Percentiles rank a stretch among this genome's conserved stretches.
Conservation (phyloP, 2,329 filamentous ascomycete genomes). For the Chaetomiaceae sp. region DNA sequence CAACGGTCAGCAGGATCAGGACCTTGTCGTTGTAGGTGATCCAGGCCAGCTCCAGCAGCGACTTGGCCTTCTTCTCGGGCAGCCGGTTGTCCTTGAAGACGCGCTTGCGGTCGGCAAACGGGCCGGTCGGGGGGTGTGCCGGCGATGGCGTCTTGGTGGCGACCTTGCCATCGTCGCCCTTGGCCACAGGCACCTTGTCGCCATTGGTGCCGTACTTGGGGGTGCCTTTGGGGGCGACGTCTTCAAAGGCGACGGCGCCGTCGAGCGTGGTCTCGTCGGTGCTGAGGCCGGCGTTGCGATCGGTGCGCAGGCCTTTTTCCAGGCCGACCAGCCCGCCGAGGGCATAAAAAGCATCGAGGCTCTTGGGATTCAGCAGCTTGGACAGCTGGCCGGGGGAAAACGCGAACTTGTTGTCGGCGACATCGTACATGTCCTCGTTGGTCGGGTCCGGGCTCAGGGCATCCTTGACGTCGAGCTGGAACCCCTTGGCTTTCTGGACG, state of each 20-base stretch:
- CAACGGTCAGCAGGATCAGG: conserved; percentile 60
- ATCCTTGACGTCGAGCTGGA: conserved; percentile 39
- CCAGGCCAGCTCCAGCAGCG: conserved; percentile 59
- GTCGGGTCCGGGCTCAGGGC: conserved; percentile 65
- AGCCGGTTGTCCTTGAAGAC: conserved; percentile 57
- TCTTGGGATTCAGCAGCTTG: conserved; percentile 79
- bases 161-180: no score
- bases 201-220: conserved; percentile 33
- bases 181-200: conserved; percentile 29
- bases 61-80: conserved; percentile 58
- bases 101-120: conserved; percentile 47
- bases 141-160: conserved; percentile 11
- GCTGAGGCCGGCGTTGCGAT: conserved; percentile 61
- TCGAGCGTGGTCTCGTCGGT: conserved; percentile 62
- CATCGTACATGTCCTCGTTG: conserved; percentile 63
- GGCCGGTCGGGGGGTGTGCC: conserved; percentile 9
- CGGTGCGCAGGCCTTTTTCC: conserved; percentile 66
- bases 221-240: conserved; percentile 43
- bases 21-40: conserved; percentile 65
- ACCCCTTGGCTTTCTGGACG: conserved; percentile 11
- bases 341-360: conserved; percentile 66
- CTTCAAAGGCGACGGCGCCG: conserved; percentile 63
- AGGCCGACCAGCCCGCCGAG: conserved; percentile 68
- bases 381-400: conserved; percentile 68
- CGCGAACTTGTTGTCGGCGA: conserved; percentile 65